Base-by-base conservation (phyloP, 163 green algal species). In the Picocystis sp. region DNA sequence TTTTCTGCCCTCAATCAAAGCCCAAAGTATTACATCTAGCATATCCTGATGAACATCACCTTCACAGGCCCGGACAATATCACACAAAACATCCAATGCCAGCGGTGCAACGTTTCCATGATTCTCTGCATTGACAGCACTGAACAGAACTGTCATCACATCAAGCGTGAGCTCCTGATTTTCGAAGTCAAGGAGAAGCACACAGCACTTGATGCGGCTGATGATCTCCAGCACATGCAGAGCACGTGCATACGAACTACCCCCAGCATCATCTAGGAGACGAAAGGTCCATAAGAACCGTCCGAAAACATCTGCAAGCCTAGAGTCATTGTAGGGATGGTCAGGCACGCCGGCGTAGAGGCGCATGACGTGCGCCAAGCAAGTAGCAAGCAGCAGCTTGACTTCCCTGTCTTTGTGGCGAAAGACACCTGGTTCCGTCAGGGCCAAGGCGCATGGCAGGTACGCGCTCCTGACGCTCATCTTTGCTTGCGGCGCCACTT, bases 111-210 rank as follows among this genome's bases (percentile, higher is more conserved):
- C 29, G 8, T 38, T 38, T 8, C 5, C 29, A 38, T 38, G 29
- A 38, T 38, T 38, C 8, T 19, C 69, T 60, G 52, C 75, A 69
- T 75, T 82, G 15, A 79, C 47, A n/a, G 58, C 62, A 13, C 60
- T 54, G 41, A 83, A 47, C 45, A 81, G 25, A 2, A 60, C 57
- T 17, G 43, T 53, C 34, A 76, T 70, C 19, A 78, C 45, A 2
- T 72, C 61, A 44, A 61, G 54, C 12, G 69, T 34, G 9, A 77
- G 25, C 11, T 75, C 66, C 8, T 53, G 43, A 15, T 52, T 51
- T n/a, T 66, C 61, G 24, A 79, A 51, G 50, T 85, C 77, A 38
- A 82, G 59, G 43, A 78, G 52, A 23, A 86, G 57, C 43, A 80
- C 50, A 51, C 61, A 77, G 60, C 62, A 72, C 46, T 74, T 76